Conservation (phyloP, 176 grass and related monocot species). For the Zoysia japonica region DNA sequence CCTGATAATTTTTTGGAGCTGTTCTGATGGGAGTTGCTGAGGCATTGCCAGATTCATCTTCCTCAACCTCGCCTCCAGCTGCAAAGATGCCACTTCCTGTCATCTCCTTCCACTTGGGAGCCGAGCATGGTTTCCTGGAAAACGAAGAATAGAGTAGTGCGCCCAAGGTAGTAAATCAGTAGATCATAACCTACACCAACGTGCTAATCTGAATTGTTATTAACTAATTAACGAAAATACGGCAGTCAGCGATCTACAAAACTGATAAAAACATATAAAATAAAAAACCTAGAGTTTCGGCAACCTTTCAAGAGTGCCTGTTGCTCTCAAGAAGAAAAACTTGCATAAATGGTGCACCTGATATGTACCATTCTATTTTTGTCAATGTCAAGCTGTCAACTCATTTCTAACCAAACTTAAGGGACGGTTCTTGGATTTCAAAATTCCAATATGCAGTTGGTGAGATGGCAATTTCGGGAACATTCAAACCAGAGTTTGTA, state of each 20-base stretch:
- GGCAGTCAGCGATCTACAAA: neutral
- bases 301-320: neutral
- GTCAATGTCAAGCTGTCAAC: neutral
- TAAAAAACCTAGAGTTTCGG: neutral
- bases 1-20: conserved; percentile 69
- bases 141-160: neutral
- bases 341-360: neutral
- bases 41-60: conserved; percentile 50
- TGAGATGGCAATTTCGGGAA: conserved; percentile 13
- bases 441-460: neutral
- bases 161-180: neutral
- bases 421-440: neutral
- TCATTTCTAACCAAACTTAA: neutral
- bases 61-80: conserved; percentile 55
- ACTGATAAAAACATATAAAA: neutral
- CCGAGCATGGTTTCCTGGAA: conserved; percentile 90
- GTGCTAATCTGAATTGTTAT: neutral
- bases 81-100: conserved; percentile 92
- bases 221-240: neutral
- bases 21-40: conserved; percentile 53
- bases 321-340: neutral
- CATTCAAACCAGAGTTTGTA: neutral
- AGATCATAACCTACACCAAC: neutral
- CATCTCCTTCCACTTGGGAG: conserved; percentile 97
- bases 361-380: neutral